Conservation (phyloP, 768 basidiomycete genomes). For the Suillus cothurnatus region DNA sequence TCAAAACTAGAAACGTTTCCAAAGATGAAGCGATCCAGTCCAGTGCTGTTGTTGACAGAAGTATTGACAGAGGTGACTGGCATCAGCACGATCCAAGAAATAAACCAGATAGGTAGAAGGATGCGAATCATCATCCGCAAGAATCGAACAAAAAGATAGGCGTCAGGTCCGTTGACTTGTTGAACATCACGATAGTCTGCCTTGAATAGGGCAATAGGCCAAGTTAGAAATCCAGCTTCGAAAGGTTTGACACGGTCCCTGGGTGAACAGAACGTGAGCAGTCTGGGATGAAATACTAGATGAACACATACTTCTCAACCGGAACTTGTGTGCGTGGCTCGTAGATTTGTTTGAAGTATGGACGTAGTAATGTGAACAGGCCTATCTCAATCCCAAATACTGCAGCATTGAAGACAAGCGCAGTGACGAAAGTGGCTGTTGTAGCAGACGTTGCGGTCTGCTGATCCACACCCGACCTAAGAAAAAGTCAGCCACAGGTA, state of each 20-base stretch:
- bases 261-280: background rate
- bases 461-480: constrained; percentile 42
- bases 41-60: constrained; percentile 42
- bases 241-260: constrained; percentile 66
- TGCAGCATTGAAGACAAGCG: constrained; percentile 79
- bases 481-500: background rate
- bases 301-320: constrained; percentile 39
- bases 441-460: constrained; percentile 56
- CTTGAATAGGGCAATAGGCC: constrained; percentile 66
- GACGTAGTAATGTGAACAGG: constrained; percentile 81
- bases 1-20: constrained; percentile 76
- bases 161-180: constrained; percentile 79
- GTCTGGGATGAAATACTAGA: background rate
- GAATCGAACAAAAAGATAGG: constrained; percentile 93
- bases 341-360: constrained; percentile 87
- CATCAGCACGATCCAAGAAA: constrained; percentile 86
- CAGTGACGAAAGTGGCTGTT: constrained; percentile 78
- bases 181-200: constrained; percentile 66
- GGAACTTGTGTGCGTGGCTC: constrained; percentile 80
- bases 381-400: constrained; percentile 72
- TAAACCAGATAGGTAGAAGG: constrained; percentile 87
- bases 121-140: constrained; percentile 81
- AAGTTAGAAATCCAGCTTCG: constrained; percentile 50
- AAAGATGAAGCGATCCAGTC: constrained; percentile 74
- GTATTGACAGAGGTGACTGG: constrained; percentile 70